Conservation (phyloP, 257 asterid genomes). For the Plantago major region DNA sequence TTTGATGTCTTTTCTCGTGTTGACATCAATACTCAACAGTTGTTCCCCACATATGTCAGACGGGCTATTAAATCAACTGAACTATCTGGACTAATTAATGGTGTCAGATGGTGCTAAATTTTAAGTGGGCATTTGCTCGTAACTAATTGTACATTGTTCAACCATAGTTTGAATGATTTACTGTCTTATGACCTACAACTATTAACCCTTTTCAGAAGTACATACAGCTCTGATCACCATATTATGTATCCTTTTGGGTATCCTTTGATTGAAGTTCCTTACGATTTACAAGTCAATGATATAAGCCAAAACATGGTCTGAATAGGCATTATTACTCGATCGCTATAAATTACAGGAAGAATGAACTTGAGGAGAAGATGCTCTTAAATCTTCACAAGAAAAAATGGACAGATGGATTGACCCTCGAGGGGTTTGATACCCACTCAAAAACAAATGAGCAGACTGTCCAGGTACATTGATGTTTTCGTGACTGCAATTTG, state of each 20-base stretch:
- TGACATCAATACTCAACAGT: slow-evolving; percentile 97
- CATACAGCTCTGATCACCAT: no score
- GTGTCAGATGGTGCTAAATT: not conserved
- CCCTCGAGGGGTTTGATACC: slow-evolving; percentile 81
- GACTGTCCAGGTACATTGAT: slow-evolving; percentile 64
- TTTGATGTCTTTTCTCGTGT: slow-evolving; percentile 95
- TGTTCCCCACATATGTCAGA: not conserved
- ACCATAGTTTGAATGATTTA: no score
- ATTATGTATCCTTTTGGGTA: no score
- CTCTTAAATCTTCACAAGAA: slow-evolving; percentile 91
- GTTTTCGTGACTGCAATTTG: not conserved
- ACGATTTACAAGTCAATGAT: no score
- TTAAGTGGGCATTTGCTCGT: slow-evolving; percentile 2
- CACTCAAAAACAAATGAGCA: slow-evolving; percentile 97
- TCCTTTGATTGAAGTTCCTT: no score
- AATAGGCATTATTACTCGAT: slow-evolving; percentile 95
- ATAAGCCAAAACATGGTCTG: slow-evolving; percentile 38
- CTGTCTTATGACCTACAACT: no score
- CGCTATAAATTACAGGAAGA: slow-evolving; percentile 90
- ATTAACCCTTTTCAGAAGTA: no score
- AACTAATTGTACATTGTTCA: not conserved
- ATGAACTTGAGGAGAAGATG: slow-evolving; percentile 99
- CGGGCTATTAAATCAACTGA: not conserved
- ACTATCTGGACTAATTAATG: not conserved
- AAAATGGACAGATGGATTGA: slow-evolving; percentile 92